Conservation (phyloP, 768 basidiomycete genomes). For the Peribolospora kevripleyi region DNA sequence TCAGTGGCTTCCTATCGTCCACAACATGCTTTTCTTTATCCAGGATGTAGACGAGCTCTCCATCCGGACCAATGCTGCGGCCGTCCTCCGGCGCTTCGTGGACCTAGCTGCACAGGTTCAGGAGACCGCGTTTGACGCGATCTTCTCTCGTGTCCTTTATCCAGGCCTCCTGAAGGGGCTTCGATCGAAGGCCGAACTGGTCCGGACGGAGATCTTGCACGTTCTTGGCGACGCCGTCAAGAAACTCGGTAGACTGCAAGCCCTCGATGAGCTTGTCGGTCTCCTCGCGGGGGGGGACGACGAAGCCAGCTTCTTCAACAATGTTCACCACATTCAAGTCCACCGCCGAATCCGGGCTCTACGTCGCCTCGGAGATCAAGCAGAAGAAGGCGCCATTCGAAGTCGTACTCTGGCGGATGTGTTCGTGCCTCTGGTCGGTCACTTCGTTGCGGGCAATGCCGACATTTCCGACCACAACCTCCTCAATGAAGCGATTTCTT, state of each 20-base stretch:
- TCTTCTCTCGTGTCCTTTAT: constrained; percentile 36
- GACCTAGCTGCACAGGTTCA: constrained; percentile 21
- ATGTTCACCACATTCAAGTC: constrained; percentile 75
- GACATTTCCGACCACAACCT: constrained; percentile 43
- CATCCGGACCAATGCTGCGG: constrained; percentile 55
- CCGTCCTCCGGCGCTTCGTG: constrained; percentile 51
- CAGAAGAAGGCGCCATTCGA: constrained; percentile 32
- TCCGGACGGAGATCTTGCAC: constrained; percentile 57
- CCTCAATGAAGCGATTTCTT: constrained; percentile 62
- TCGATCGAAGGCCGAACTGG: constrained; percentile 54
- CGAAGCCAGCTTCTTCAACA: constrained; percentile 92
- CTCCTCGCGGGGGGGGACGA: constrained; percentile 68
- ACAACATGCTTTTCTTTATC: constrained; percentile 61
- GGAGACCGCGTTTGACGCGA: constrained; percentile 20
- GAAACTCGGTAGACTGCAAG: constrained; percentile 33
- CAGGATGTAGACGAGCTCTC: constrained; percentile 76
- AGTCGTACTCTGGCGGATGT: constrained; percentile 51
- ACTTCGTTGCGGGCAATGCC: constrained; percentile 38
- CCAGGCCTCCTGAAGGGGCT: constrained; percentile 60
- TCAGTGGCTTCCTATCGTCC: constrained; percentile 60
- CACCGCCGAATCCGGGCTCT: constrained; percentile 73
- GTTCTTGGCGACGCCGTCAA: constrained; percentile 53
- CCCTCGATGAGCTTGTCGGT: constrained; percentile 53
- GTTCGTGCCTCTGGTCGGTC: constrained; percentile 64
- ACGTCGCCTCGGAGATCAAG: constrained; percentile 40